Percentiles rank a stretch among this genome's conserved stretches.
Evolutionary conservation across 176 grass and related monocot genomes (phyloP).

Genomic region (Dactylis glomerata): DNA sequence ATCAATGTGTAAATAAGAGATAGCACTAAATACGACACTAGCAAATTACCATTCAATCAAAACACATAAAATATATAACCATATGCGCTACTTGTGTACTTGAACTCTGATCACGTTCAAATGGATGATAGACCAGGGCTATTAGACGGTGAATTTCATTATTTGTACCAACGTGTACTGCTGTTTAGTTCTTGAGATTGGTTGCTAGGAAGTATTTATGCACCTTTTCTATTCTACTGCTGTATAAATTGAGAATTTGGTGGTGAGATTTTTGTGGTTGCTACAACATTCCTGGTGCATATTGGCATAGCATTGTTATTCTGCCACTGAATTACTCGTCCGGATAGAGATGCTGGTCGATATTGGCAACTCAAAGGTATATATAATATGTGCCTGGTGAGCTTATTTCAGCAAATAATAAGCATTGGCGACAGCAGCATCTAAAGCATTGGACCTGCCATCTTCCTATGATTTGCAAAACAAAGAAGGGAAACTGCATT

Average conservation of each 20-base stretch:
- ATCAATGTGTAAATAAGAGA: too few relatives aligned
- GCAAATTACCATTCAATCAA: too few relatives aligned
- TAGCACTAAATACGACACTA: too few relatives aligned
- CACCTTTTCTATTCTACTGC: background rate
- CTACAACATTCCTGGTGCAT: background rate
- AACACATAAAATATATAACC: too few relatives aligned
- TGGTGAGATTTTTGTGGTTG: background rate
- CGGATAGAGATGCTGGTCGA: too few relatives aligned
- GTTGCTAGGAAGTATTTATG: background rate
- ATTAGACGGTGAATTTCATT: background rate
- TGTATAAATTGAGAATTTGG: background rate
- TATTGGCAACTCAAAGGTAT: background rate
- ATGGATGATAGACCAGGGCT: background rate
- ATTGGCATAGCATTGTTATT: background rate
- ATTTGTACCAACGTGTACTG: background rate
- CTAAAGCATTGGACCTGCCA: background rate
- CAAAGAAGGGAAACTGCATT: background rate
- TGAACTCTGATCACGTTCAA: background rate
- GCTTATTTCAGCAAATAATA: conserved; percentile 19
- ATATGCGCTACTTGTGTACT: too few relatives aligned
- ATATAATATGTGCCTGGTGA: background rate
- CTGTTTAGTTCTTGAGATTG: background rate
- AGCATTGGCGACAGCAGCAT: background rate
- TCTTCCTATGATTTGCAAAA: conserved; percentile 3
- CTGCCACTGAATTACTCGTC: background rate